Evolutionary conservation across 139 green algal species (phyloP), one percentile per base, ranked within the genome.

Genomic region (Coelastrella sp.): DNA sequence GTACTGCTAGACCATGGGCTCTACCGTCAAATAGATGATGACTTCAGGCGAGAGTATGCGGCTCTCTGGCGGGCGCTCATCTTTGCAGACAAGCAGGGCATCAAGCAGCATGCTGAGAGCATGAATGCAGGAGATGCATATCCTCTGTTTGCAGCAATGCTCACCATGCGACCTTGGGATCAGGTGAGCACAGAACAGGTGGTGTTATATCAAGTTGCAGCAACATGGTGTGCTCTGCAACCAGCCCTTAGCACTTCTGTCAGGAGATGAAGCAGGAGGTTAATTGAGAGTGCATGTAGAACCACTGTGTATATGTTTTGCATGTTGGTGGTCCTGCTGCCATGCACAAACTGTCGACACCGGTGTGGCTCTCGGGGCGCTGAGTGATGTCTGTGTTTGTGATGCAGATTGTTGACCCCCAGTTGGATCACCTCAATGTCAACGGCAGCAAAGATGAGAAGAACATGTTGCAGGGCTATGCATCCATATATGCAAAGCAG

Each of bases 1-100:
- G 94, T 98, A 35, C 90, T 98, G 41, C 91, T 98, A 23, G 95
- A 98, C 72, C 95, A 98, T 83, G 95, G 95, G 8, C 88, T 98
- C 66, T 98, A 98, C 90, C 90, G 90, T 21, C 63, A 74, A 7
- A 90, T 98, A 21, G 83, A 88, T 25, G 88, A 95, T 72, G 48
- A 57, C 41, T 90, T 90, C 75, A 67, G 94, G 13, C 76, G 93
- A 15, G 66, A 94, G 51, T 97, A 98, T 73, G 94, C 94, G 1
- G 85, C 66, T 38, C 91, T 98, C 41, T 98, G 94, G 95, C 88
- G 92, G 40, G 89, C 92, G 4, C 90, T 98, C 19, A 91, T 98
- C 13, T 94, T 98, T 74, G 93, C 85, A 35, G 96, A 98, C 81
- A 89, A 86, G 77, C 81, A 85, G 19, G 93, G 84, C 87, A 98